phyloP scores from a whole-genome alignment of 2,329 filamentous ascomycete species.

The Zymoseptoria tritici region DNA sequence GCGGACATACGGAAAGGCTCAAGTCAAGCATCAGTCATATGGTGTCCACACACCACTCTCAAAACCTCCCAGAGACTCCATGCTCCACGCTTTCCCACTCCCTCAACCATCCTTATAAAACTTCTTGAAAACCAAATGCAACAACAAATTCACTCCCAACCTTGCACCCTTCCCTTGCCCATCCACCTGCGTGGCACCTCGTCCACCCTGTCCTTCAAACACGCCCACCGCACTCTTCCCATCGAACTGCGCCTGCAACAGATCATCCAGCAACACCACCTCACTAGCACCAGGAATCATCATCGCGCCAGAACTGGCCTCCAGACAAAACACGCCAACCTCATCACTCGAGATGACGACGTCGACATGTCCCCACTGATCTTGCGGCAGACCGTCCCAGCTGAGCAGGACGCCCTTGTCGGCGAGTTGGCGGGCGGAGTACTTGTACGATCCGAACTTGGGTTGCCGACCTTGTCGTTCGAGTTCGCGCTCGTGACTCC shows the following conservation, averaged over 20 bases:
- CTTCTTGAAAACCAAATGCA: conserved; percentile 98
- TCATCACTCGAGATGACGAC: conserved; percentile 83
- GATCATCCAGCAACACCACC: conserved; percentile 80
- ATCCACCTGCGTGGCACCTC: conserved; percentile 2
- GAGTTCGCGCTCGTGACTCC: conserved; percentile 95
- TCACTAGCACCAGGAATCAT: conserved; percentile 92
- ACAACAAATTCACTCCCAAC: conserved; percentile 90
- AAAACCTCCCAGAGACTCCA: neutral
- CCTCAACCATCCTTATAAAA: conserved; percentile 59
- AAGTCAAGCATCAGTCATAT: neutral
- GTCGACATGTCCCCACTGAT: conserved; percentile 87
- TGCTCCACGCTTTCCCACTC: neutral
- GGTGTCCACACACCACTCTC: neutral
- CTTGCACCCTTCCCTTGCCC: conserved; percentile 46
- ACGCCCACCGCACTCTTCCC: conserved; percentile 93
- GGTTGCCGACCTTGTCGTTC: conserved; percentile 87
- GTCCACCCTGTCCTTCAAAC: conserved; percentile 57
- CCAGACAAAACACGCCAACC: conserved; percentile 87
- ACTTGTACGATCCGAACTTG: conserved; percentile 97
- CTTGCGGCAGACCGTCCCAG: conserved; percentile 77
- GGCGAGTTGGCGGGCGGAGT: conserved; percentile 77
- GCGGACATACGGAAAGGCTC: neutral
- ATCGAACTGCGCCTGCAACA: conserved; percentile 95
- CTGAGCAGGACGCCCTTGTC: conserved; percentile 91
- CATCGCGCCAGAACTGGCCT: conserved; percentile 84